Base-by-base conservation (phyloP, 2,329 filamentous ascomycete species). In the Chrysoporthe deuterocubensis region DNA sequence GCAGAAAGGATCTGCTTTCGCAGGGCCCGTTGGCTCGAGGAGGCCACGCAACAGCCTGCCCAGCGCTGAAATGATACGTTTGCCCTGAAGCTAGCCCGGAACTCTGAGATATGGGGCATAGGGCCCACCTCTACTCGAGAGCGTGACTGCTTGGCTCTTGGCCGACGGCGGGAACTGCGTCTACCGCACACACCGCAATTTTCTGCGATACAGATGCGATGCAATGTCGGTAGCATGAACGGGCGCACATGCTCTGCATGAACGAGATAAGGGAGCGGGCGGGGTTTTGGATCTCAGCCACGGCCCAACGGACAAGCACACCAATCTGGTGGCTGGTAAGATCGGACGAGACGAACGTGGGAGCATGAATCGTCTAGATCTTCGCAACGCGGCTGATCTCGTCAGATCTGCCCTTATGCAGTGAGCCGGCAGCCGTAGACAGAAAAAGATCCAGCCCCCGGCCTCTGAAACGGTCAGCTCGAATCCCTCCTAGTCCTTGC, bases 381-480 rank as follows among this genome's bases (percentile, higher is more conserved):
- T 6, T 34, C 21, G 21, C 21, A 18, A 4, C 26, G 48, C 54
- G n/a, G 11, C 11, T n/a, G 16, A 46, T 37, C 13, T 13, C 16
- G 42, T 61, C 37, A 61, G 43, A 61, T 48, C 59, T 32, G 42
- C 21, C 26, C 18, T 61, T 26, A 61, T 61, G 43, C 59, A 48
- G 59, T 61, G 43, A 61, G 59, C 48, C 21, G 26, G 2, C 40
- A 60, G 57, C 40, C 3, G 59, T 48, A 43, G 43, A 44, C 59
- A 61, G 21, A 37, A 61, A 61, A 61, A 61, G 59, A 61, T 61
- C 14, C 26, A 61, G 59, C 43, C 26, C 43, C 59, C 6, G 59
- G 18, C 18, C 42, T 32, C 26, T 61, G 59, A 61, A 48, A 61
- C 43, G 6, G 59, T 61, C 59, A 48, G 43, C 59, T 46, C 43